phyloP scores from a whole-genome alignment of 306 rosid genomes.

The Cotoneaster glaucophyllus region DNA sequence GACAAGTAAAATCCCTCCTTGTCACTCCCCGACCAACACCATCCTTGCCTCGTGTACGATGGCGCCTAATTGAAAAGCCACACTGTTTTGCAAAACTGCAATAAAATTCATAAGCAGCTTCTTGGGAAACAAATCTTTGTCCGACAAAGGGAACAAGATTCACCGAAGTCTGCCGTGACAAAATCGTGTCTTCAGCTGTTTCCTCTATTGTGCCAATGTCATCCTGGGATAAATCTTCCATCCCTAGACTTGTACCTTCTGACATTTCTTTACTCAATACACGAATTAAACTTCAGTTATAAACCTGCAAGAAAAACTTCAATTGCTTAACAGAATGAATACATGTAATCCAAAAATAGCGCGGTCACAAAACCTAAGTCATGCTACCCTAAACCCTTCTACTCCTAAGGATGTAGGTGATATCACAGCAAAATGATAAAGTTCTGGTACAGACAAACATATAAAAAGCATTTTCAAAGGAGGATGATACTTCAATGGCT shows the following conservation, averaged over 20 bases:
- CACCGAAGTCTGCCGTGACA: constrained; percentile 74
- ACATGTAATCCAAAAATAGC: neutral
- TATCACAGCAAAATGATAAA: neutral
- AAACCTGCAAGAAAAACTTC: constrained; percentile 21
- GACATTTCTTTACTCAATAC: constrained; percentile 37
- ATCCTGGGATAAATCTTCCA: constrained; percentile 74
- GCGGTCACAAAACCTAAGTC: neutral
- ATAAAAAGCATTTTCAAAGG: neutral
- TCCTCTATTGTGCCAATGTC: constrained; percentile 64
- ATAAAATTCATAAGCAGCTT: constrained; percentile 85
- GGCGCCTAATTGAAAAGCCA: constrained; percentile 82
- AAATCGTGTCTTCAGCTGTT: constrained; percentile 53
- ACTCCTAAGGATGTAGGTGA: neutral
- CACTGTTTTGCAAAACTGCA: constrained; percentile 79
- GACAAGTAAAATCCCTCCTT: constrained; percentile 83
- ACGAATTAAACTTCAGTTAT: constrained; percentile 3
- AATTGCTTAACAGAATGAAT: neutral
- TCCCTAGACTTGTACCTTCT: constrained; percentile 49
- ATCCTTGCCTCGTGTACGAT: constrained; percentile 84
- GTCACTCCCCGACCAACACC: constrained; percentile 90
- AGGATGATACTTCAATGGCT: neutral
- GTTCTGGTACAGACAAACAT: neutral
- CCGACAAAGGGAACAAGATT: constrained; percentile 78
- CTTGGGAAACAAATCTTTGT: constrained; percentile 76
- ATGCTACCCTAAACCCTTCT: neutral